These are phyloP conservation scores for Smithsoniella earleae DNA, from an alignment of 163 green algal species.

Conservation along the genomic window DNA sequence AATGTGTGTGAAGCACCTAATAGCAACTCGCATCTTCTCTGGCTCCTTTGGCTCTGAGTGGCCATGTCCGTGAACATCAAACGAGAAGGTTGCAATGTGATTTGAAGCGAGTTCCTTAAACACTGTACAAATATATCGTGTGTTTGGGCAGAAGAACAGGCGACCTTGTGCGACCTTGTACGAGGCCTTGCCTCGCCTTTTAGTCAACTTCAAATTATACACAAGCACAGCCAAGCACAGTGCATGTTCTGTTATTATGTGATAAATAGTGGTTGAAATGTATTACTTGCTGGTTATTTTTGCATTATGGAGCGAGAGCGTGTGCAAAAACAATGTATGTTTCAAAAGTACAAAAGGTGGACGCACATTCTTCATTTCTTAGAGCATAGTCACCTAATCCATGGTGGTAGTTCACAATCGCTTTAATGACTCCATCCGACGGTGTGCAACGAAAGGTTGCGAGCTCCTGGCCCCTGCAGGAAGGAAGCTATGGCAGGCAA, in stretches of 20 bases:
- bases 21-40: not conserved
- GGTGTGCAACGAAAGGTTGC: not conserved
- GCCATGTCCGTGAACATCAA: conserved; percentile 15
- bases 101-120: conserved; percentile 19
- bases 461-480: conserved; percentile 4
- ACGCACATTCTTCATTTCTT: conserved; percentile 9
- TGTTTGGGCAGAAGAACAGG: not conserved
- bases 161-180: too few relatives aligned
- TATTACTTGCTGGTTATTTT: too few relatives aligned
- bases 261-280: too few relatives aligned
- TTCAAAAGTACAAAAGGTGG: not conserved
- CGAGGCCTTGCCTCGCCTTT: too few relatives aligned
- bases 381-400: conserved; percentile 15
- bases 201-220: too few relatives aligned
- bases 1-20: conserved; percentile 3
- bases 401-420: conserved; percentile 18
- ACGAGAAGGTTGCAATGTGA: conserved; percentile 6
- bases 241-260: too few relatives aligned
- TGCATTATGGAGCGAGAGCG: too few relatives aligned
- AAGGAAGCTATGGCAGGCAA: too few relatives aligned
- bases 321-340: too few relatives aligned
- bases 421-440: not conserved
- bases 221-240: too few relatives aligned
- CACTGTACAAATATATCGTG: not conserved
- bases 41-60: not conserved